Conservation (phyloP, 2,329 filamentous ascomycete species). For the Alternaria conjuncta region DNA sequence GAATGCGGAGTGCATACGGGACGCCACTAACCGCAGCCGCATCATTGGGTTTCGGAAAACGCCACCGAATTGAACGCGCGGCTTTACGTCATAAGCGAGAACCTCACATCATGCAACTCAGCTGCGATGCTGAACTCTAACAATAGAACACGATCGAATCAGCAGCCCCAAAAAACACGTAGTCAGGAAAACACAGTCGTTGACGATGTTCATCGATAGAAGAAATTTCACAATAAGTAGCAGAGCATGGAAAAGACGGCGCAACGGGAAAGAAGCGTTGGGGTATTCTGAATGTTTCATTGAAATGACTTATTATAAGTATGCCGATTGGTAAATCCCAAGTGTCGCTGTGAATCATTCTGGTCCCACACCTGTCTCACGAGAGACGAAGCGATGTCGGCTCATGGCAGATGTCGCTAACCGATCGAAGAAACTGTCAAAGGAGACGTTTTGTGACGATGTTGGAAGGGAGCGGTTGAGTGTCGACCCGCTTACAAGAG, state of each 20-base stretch:
- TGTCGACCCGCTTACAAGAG: constrained; percentile 36
- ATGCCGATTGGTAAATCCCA: neutral
- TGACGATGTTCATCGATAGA: too few relatives aligned
- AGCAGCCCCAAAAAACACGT: neutral
- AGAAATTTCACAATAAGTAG: neutral
- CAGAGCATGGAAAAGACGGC: neutral
- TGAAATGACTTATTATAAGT: constrained; percentile 12
- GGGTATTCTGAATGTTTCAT: constrained; percentile 4
- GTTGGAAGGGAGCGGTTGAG: neutral
- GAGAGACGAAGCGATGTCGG: constrained; percentile 19
- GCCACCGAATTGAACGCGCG: constrained; percentile 1
- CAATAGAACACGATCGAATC: neutral
- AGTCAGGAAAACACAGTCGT: too few relatives aligned
- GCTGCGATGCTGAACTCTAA: neutral
- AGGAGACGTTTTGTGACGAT: constrained; percentile 7
- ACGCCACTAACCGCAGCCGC: neutral
- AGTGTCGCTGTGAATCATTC: constrained; percentile 1
- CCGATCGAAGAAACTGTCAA: constrained; percentile 8
- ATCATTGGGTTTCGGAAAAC: neutral
- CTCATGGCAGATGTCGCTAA: constrained; percentile 8
- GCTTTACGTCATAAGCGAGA: constrained; percentile 5
- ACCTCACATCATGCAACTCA: neutral
- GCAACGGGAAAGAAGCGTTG: rapidly evolving
- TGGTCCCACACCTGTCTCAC: constrained; percentile 13
- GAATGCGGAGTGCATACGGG: constrained; percentile 1